Base-by-base conservation (phyloP, 345 rosid species). In the Microthlaspi erraticum region DNA sequence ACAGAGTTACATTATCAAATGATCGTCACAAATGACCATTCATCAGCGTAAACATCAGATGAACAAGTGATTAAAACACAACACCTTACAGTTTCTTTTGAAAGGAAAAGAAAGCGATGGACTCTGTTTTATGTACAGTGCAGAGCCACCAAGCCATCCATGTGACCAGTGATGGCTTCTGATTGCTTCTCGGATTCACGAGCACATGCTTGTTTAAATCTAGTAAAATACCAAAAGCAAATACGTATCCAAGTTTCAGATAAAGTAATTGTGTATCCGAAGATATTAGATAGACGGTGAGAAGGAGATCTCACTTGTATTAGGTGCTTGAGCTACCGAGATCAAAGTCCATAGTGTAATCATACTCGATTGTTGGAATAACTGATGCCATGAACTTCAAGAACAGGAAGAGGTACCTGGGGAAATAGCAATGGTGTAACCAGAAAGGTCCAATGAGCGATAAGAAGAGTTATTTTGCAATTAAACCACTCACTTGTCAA, bases 341-440 rank as follows among this genome's bases (percentile, higher is more conserved):
- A 82, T 92, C 96, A 48, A 90, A 92, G 83, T 90, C 96, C 96
- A 92, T 88, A 42, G 96, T 92, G 79, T 90, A 92, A 75, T 92
- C 96, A 60, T 90, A 92, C 78, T 92, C 98, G 64, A 92, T 90
- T 8, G 98, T 92, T 67, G 96, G 98, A 71, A 92, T 90, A 31
- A 92, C 96, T 23, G 98, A 88, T 48, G 98, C 96, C 64, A 92
- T 81, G 74, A 92, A 90, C 83, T 92, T 92, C 82, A 92, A 85
- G 85, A 92, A 92, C 62, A 92, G 60, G 84, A 89, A 92, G 18
- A 92, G 92, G 68, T 90, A 90, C 90, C 98, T 90, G 31, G 20
- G 73, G 49, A 65, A 54, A 56, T 34, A 60, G 29, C 32, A 57
- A 46, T 44, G 59, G 39, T 50, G 66, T 43, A 26, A 76, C 26